Evolutionary conservation across 192 early-diverging fungal genomes (phyloP).

Genomic region (Rhizoclosmatium globosum): DNA sequence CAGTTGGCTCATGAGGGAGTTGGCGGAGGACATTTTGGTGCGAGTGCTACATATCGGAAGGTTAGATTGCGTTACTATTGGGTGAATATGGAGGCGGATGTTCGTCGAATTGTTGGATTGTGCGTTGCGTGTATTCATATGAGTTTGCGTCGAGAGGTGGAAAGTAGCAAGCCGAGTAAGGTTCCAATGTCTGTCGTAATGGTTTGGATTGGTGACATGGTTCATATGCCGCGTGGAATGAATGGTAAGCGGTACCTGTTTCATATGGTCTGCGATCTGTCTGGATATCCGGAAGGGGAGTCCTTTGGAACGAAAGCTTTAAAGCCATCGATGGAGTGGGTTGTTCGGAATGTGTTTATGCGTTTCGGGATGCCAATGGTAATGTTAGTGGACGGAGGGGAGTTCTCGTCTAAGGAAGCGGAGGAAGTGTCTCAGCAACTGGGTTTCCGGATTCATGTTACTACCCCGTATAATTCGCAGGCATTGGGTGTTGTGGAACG

Average conservation of each 20-base stretch:
- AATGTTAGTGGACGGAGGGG: not conserved
- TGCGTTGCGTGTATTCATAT: not conserved
- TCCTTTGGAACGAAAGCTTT: not conserved
- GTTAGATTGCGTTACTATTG: not conserved
- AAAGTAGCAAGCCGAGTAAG: not conserved
- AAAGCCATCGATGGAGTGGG: not conserved
- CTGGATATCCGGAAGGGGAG: not conserved
- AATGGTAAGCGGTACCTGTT: conserved; percentile 17
- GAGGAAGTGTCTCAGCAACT: not conserved
- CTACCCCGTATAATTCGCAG: not conserved
- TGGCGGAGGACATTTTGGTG: not conserved
- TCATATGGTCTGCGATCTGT: not conserved
- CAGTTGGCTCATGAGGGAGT: not conserved
- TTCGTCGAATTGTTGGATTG: not conserved
- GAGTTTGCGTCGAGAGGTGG: not conserved
- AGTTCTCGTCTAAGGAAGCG: conserved; percentile 1
- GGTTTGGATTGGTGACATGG: not conserved
- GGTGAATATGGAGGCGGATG: not conserved
- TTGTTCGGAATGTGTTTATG: not conserved
- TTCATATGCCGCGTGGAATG: not conserved
- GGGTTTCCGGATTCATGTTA: not conserved
- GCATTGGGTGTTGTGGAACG: not conserved
- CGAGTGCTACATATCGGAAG: not conserved
- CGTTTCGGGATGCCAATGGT: conserved; percentile 15
- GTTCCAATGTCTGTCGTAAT: not conserved